These are phyloP conservation scores for Jatropha curcas DNA, from an alignment of 345 rosid genomes.

Conservation along the genomic window DNA sequence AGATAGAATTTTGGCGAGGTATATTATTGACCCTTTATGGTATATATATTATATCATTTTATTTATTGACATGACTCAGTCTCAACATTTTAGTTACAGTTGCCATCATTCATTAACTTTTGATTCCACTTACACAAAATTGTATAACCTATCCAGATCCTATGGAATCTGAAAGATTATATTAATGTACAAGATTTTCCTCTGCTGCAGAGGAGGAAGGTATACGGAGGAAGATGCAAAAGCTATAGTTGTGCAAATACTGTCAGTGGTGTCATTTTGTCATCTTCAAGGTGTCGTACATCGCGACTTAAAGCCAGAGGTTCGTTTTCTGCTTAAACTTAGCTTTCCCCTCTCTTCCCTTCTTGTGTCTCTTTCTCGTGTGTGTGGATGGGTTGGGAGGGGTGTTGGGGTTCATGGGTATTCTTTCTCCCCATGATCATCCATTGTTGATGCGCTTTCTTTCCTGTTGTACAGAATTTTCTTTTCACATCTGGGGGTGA, in stretches of 20 bases:
- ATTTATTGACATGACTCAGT: neutral
- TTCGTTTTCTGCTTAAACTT: conserved; percentile 24
- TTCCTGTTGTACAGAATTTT: conserved; percentile 62
- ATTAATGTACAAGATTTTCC: neutral
- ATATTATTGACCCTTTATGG: conserved; percentile 8
- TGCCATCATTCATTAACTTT: neutral
- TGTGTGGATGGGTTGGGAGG: too few species aligned
- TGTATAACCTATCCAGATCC: neutral
- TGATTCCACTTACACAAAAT: neutral
- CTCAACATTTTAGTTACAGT: neutral
- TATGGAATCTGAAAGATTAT: conserved; percentile 1
- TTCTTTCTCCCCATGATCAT: neutral
- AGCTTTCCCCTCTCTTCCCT: neutral
- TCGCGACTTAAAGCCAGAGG: conserved; percentile 97
- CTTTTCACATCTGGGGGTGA: conserved; percentile 77
- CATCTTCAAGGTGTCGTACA: conserved; percentile 99
- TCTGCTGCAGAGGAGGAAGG: conserved; percentile 79
- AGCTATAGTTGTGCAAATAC: conserved; percentile 67
- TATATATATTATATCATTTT: neutral
- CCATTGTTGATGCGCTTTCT: conserved; percentile 18
- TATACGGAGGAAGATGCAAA: conserved; percentile 90
- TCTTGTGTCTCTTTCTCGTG: neutral
- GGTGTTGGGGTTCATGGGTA: neutral
- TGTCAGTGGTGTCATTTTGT: conserved; percentile 82
- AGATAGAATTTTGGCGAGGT: conserved; percentile 92